Base-by-base conservation (phyloP, 805 yeast genomes). In the Candida endomychidarum region DNA sequence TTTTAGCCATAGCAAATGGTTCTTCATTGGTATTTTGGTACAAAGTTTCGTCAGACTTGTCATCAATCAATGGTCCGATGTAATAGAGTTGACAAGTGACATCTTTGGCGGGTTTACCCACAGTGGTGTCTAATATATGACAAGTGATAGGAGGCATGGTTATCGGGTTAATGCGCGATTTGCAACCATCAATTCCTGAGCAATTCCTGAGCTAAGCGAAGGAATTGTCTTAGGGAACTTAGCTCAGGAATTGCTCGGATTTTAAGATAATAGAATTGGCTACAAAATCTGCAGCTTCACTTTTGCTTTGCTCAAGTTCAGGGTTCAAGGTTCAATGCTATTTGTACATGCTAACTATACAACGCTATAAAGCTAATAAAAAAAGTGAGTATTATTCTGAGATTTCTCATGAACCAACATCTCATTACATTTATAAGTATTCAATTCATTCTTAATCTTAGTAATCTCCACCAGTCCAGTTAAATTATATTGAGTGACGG, bases 101-200 rank as follows among this genome's bases (percentile, higher is more conserved):
- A n/a, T 71, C 73, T 0, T 64, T 57, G 1, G 96, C 96, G 1
- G 98, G 98, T 44, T 69, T 74, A 1, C 98, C 98, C 6, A 71
- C 62, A 8, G 85, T 81, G 5, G 96, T 89, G 54, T 90, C 96
- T 16, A 90, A 70, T 8, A 90, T 77, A 59, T 90, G 98, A 65
- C 97, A 90, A 2, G 96, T 89, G 27, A 89, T 77, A 31, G 91
- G 91, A 9, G 38, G 29, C 38, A 35, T 20, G 19, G 5, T 14
- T 14, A 19, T 31, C 33, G 33, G 33, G 17, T 23, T 29, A 29
- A 11, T 29, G 16, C 33, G 58, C 64, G 14, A 29, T 29, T 29
- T 29, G 33, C 33, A 29, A 18, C 33, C 31, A n/a, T 27, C 26
- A 23, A 23, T n/a, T n/a, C n/a, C n/a, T n/a, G n/a, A n/a, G n/a